Conservation (phyloP, 148 eudicot species). For the Chenopodium berlandieri region DNA sequence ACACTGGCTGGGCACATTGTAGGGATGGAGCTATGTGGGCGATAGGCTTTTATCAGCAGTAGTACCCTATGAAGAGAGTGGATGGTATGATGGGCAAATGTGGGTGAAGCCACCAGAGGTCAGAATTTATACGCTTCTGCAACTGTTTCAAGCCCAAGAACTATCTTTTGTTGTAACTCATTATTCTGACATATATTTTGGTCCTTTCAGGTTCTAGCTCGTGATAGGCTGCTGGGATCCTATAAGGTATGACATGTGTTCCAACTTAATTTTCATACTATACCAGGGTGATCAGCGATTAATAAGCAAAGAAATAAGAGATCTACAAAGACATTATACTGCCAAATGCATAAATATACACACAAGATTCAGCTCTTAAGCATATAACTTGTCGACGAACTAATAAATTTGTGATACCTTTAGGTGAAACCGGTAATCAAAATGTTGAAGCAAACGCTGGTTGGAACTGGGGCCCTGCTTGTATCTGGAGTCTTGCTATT, state of each 20-base stretch:
- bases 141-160: neutral
- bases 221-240: conserved; percentile 89
- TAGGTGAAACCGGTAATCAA: conserved; percentile 96
- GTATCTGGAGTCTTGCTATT: conserved; percentile 66
- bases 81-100: conserved; percentile 99
- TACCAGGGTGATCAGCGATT: neutral
- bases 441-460: conserved; percentile 91
- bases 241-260: conserved; percentile 56
- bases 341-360: neutral
- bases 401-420: neutral
- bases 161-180: neutral
- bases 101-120: conserved; percentile 99
- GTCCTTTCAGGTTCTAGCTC: conserved; percentile 73
- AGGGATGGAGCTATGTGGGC: conserved; percentile 99
- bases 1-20: conserved; percentile 19
- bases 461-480: conserved; percentile 80
- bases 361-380: neutral
- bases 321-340: neutral
- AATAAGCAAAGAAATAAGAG: neutral
- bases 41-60: conserved; percentile 94
- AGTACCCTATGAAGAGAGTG: conserved; percentile 89
- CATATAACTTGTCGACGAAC: neutral
- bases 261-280: neutral
- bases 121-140: conserved; percentile 17
- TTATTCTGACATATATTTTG: conserved; percentile 4